These are phyloP conservation scores for Fusarium sororula DNA, from an alignment of 2,329 filamentous ascomycete species.

Conservation along the genomic window DNA sequence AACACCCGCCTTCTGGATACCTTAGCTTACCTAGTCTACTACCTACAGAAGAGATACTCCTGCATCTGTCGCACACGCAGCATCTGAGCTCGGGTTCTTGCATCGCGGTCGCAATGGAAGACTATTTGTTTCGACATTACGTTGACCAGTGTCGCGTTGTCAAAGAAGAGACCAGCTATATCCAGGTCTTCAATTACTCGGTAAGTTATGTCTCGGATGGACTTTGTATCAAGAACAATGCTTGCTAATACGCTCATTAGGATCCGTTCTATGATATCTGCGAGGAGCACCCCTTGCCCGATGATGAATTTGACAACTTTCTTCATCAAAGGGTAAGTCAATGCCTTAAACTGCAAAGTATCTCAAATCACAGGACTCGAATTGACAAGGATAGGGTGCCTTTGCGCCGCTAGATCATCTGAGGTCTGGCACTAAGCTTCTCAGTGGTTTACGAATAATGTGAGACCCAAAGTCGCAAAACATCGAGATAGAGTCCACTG, in stretches of 20 bases:
- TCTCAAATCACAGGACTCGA: neutral
- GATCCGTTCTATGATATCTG: slow-evolving; percentile 59
- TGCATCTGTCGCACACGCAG: neutral
- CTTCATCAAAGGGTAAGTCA: slow-evolving; percentile 57
- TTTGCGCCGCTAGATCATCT: slow-evolving; percentile 58
- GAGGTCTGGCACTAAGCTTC: slow-evolving; percentile 54
- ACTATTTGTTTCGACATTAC: slow-evolving; percentile 64
- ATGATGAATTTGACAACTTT: slow-evolving; percentile 68
- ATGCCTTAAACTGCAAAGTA: neutral
- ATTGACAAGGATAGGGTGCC: slow-evolving; percentile 55
- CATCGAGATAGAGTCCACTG: neutral
- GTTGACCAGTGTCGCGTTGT: slow-evolving; percentile 60
- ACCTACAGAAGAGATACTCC: neutral
- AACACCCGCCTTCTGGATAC: neutral
- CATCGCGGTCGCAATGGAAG: slow-evolving; percentile 57
- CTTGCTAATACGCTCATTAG: slow-evolving; percentile 45
- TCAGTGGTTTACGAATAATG: slow-evolving; percentile 65
- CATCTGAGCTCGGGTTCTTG: neutral
- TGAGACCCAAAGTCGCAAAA: slow-evolving; percentile 48
- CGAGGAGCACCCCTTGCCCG: slow-evolving; percentile 61
- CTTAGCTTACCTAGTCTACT: neutral
- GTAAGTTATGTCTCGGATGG: slow-evolving; percentile 48
- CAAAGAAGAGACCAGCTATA: slow-evolving; percentile 61
- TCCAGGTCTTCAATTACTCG: slow-evolving; percentile 69
- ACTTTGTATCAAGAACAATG: neutral